phyloP scores from a whole-genome alignment of 257 asterid species.

The Plantago elongata region DNA sequence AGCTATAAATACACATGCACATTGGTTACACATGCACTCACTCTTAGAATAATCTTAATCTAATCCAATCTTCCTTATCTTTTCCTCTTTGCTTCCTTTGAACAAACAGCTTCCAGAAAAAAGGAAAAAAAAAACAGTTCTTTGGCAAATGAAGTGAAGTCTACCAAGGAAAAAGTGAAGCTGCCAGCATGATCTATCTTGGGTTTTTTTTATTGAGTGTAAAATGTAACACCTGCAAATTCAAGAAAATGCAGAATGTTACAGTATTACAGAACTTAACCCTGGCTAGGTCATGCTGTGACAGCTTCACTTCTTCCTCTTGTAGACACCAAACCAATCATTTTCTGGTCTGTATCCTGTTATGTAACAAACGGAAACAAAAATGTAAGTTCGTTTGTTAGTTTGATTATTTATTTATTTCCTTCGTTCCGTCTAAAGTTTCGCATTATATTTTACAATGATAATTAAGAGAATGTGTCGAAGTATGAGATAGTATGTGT shows the following conservation, averaged over 20 bases:
- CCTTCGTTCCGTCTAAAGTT: no score
- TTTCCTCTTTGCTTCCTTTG: no score
- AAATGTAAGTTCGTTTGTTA: no score
- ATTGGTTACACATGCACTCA: background rate
- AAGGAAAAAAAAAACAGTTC: background rate
- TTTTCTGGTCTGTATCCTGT: background rate
- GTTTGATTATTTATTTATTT: no score
- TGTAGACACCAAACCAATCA: constrained; percentile 31
- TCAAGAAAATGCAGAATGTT: background rate
- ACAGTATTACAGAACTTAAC: constrained; percentile 19
- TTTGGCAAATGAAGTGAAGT: background rate
- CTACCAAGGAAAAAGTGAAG: constrained; percentile 75
- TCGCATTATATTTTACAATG: no score
- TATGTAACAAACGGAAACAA: background rate
- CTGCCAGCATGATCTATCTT: constrained; percentile 99
- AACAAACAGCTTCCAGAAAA: background rate
- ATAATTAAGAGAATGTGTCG: no score
- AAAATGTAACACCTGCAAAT: no score
- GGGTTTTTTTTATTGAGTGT: constrained; percentile 22
- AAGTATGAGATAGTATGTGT: no score
- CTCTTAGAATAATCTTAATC: no score
- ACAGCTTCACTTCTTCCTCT: constrained; percentile 98
- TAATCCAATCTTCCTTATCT: background rate
- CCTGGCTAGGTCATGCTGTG: constrained; percentile 88
- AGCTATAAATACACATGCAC: background rate